Evolutionary conservation across 176 grass and related monocot species (phyloP).

Genomic region (Cocos nucifera): DNA sequence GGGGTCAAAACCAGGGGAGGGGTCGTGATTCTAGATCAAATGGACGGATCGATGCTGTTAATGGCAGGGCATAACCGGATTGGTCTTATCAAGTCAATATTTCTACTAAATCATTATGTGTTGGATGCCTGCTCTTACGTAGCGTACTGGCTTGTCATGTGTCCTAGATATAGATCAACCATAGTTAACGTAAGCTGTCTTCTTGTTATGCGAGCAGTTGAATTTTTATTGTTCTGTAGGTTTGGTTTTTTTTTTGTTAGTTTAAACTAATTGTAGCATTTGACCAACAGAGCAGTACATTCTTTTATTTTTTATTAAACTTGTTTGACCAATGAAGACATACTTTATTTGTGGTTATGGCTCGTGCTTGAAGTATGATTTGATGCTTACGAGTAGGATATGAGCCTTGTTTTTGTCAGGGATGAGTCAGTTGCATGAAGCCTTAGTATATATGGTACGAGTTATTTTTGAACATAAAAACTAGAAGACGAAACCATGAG

Average conservation of each 20-base stretch:
- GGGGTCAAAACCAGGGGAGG: slow-evolving; percentile 43
- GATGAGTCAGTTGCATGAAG: too few species aligned
- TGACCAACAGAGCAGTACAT: slow-evolving; percentile 79
- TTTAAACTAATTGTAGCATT: slow-evolving; percentile 79
- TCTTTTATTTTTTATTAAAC: slow-evolving; percentile 50
- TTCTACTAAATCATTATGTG: slow-evolving; percentile 19
- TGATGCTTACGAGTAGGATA: too few species aligned
- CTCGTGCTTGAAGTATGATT: too few species aligned
- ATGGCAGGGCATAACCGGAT: too few species aligned
- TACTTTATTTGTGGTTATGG: too few species aligned
- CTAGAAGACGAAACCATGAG: too few species aligned
- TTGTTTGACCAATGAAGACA: too few species aligned
- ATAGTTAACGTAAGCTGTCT: slow-evolving; percentile 60
- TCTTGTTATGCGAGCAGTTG: slow-evolving; percentile 33
- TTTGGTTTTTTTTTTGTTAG: slow-evolving; percentile 26
- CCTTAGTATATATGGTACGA: too few species aligned
- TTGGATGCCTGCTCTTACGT: neutral
- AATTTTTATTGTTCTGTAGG: slow-evolving; percentile 55
- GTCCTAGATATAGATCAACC: neutral
- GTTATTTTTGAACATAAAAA: too few species aligned
- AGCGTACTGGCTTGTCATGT: too few species aligned
- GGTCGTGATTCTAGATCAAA: slow-evolving; percentile 34
- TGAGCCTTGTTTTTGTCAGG: too few species aligned
- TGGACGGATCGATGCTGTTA: neutral
- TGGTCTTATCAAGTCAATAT: slow-evolving; percentile 13